Conservation (phyloP, 1,139 yeast species). For the Debaryomyces sp. region DNA sequence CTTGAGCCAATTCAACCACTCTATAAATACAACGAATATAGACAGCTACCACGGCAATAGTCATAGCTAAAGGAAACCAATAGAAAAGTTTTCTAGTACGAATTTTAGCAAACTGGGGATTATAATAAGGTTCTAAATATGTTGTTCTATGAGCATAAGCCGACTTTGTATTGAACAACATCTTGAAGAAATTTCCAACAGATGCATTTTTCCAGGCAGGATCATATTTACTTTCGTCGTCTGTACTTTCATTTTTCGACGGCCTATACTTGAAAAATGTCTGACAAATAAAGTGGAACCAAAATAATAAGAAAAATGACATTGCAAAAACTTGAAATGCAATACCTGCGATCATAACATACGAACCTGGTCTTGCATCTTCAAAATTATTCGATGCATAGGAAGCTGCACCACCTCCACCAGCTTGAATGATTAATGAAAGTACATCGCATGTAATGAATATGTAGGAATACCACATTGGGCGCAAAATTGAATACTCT, state of each 20-base stretch:
- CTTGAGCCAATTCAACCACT: conserved; percentile 75
- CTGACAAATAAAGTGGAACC: conserved; percentile 52
- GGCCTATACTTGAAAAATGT: conserved; percentile 36
- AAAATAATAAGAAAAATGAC: conserved; percentile 59
- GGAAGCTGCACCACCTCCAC: conserved; percentile 80
- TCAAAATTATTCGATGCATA: conserved; percentile 41
- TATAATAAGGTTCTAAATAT: conserved; percentile 36
- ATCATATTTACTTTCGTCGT: conserved; percentile 15
- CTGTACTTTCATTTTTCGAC: neutral
- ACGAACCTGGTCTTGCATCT: conserved; percentile 54
- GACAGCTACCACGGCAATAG: conserved; percentile 57
- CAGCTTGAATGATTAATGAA: conserved; percentile 75
- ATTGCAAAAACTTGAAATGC: conserved; percentile 79
- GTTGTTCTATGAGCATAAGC: conserved; percentile 23
- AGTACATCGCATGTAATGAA: conserved; percentile 67
- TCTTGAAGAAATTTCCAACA: conserved; percentile 28
- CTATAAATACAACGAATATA: conserved; percentile 80
- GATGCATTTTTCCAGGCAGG: conserved; percentile 28
- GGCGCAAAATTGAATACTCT: conserved; percentile 59
- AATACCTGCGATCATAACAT: conserved; percentile 81
- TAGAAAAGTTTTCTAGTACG: conserved; percentile 45
- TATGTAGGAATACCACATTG: conserved; percentile 71
- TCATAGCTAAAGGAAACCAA: conserved; percentile 54
- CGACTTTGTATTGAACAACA: conserved; percentile 31
- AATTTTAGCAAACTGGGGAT: conserved; percentile 42